A percentile compares a stretch with the other conserved stretches of the same genome.
phyloP scores from a whole-genome alignment of 2,329 filamentous ascomycete species.

The Biscogniauxia mediterranea region DNA sequence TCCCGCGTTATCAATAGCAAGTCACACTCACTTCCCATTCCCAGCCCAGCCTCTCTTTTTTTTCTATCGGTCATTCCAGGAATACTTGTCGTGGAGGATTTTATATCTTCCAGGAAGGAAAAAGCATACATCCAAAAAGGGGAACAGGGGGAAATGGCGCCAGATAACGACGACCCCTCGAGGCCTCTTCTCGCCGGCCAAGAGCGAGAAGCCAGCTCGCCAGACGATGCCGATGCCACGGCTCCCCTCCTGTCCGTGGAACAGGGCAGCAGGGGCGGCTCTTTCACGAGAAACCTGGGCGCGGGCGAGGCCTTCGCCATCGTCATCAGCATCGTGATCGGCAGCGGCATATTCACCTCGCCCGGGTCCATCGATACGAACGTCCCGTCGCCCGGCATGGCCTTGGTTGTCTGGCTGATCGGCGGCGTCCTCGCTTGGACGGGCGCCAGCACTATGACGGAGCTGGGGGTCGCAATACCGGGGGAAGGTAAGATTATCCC shows the following conservation, averaged over 20 bases:
- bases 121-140: too few relatives aligned
- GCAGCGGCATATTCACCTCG: conserved; percentile 64
- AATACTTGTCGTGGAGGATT: neutral
- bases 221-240: conserved; percentile 7
- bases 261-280: conserved; percentile 17
- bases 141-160: neutral
- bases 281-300: conserved; percentile 32
- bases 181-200: conserved; percentile 19
- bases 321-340: conserved; percentile 62
- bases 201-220: neutral
- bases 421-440: conserved; percentile 64
- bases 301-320: conserved; percentile 49
- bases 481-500: conserved; percentile 47
- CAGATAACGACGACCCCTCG: conserved; percentile 12
- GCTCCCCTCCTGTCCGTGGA: conserved; percentile 4
- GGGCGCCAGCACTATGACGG: conserved; percentile 60
- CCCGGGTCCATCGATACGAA: conserved; percentile 62
- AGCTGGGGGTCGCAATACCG: conserved; percentile 62
- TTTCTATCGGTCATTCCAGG: neutral
- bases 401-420: conserved; percentile 59
- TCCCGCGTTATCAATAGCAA: neutral
- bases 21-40: neutral
- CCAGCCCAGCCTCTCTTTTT: neutral
- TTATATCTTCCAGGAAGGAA: too few relatives aligned
- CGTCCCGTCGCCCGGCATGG: conserved; percentile 58